phyloP scores from a whole-genome alignment of 176 grass and related monocot genomes.

The Musa acuminata region DNA sequence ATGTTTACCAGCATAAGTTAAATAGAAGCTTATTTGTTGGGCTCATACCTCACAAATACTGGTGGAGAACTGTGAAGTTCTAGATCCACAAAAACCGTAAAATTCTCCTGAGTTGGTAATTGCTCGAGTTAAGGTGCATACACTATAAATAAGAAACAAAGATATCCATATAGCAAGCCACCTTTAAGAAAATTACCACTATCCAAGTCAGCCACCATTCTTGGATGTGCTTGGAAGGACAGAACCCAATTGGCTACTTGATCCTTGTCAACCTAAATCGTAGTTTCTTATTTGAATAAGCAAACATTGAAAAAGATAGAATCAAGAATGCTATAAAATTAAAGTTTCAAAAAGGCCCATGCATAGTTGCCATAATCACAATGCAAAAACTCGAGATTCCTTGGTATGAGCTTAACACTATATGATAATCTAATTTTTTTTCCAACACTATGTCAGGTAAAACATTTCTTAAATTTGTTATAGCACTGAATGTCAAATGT shows the following conservation, averaged over 20 bases:
- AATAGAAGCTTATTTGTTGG: neutral
- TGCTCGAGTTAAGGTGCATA: neutral
- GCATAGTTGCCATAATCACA: neutral
- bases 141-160: neutral
- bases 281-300: neutral
- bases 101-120: constrained; percentile 38
- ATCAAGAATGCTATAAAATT: neutral
- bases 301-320: neutral
- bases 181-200: constrained; percentile 35
- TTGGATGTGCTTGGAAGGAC: constrained; percentile 72
- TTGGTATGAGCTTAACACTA: neutral
- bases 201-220: constrained; percentile 18
- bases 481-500: too few species aligned
- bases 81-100: constrained; percentile 89
- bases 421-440: neutral
- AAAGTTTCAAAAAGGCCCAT: neutral
- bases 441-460: neutral
- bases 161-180: constrained; percentile 1
- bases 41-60: constrained; percentile 21
- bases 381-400: neutral
- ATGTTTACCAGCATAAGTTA: neutral
- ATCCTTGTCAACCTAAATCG: constrained; percentile 64
- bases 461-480: neutral
- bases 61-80: constrained; percentile 50
- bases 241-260: constrained; percentile 63